These are phyloP conservation scores for Phaffia tasmanica DNA, from an alignment of 768 basidiomycete genomes.

Conservation along the genomic window DNA sequence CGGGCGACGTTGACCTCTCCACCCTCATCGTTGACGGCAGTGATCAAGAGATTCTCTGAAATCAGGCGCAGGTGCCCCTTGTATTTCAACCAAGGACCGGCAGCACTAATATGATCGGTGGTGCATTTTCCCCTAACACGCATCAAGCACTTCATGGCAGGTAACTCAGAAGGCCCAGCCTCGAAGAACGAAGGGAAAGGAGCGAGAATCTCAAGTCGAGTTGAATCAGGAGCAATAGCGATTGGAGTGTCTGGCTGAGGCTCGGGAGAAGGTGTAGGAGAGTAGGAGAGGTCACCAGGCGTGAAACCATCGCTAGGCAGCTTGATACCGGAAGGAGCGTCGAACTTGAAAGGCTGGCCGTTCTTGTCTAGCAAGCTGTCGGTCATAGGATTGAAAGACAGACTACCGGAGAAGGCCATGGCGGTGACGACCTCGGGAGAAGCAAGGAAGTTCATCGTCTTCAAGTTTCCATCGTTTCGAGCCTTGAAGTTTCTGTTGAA, in stretches of 20 bases:
- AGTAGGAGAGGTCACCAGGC: constrained; percentile 57
- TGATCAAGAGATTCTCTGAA: constrained; percentile 88
- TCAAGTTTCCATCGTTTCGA: constrained; percentile 85
- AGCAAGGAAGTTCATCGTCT: constrained; percentile 93
- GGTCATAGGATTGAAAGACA: constrained; percentile 84
- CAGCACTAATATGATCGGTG: constrained; percentile 96
- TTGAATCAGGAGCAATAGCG: constrained; percentile 63
- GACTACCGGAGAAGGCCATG: constrained; percentile 86
- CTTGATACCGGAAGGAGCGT: constrained; percentile 69
- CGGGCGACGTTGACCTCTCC: constrained; percentile 86
- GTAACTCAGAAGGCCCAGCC: constrained; percentile 55
- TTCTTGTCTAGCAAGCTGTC: constrained; percentile 56
- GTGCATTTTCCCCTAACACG: constrained; percentile 96
- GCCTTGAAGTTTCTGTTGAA: constrained; percentile 96
- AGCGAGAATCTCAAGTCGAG: constrained; percentile 72
- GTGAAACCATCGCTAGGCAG: constrained; percentile 76
- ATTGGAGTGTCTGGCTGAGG: constrained; percentile 68
- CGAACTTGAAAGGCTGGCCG: constrained; percentile 72
- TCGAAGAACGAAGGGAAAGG: constrained; percentile 72
- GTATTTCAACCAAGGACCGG: constrained; percentile 97
- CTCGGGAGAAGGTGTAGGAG: constrained; percentile 60
- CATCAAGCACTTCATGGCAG: constrained; percentile 71
- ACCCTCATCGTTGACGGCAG: constrained; percentile 87
- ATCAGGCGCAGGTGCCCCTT: constrained; percentile 92
- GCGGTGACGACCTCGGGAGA: constrained; percentile 96